Base-by-base conservation (phyloP, 2,329 filamentous ascomycete genomes). In the Talaromyces funiculosus region DNA sequence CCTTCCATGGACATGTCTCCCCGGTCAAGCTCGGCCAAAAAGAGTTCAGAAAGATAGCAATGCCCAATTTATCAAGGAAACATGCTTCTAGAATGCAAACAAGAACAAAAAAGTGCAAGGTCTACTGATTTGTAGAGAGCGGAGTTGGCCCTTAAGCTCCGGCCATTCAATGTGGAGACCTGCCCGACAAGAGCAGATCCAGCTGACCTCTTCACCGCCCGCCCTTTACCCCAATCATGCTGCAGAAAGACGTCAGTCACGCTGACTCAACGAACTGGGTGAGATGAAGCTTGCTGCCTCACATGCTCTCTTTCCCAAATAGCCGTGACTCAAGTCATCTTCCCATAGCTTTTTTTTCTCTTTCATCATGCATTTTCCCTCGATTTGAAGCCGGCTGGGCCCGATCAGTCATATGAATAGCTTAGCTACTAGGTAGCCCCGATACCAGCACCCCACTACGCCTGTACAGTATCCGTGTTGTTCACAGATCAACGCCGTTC, bases 1-100 rank as follows among this genome's bases (percentile, higher is more conserved):
- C 14, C 22, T 35, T 53, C 35, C 53, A 47, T 42, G 53, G 45
- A 54, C 61, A 60, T 60, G 37, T 53, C 57, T 57, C 57, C 38
- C 33, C 16, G 4, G 4, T 16, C 24, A 38, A 57, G 16, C 3
- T 18, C 12, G 24, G 12, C 5, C 18, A 47, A 45, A 22, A 4
- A 31, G 4, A 20, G n/a, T 2, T 9, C n/a, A 42, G 8, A 29
- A 55, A 5, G 24, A 16, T 20, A 26, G 1, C 26, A 22, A 24
- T 26, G 26, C 26, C 16, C 12, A 26, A 22, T 22, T 12, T 20
- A 33, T 14, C 10, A n/a, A 18, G 18, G 16, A 20, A 51, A 2
- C 29, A 51, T 51, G 47, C 29, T 33, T 51, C 29, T 12, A 26
- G 29, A n/a, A 22, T 20, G 18, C 10, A 18, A 51, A 33, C 10